Base-by-base conservation (phyloP, 129 eudicot species). In the Oenanthe sinensis region DNA sequence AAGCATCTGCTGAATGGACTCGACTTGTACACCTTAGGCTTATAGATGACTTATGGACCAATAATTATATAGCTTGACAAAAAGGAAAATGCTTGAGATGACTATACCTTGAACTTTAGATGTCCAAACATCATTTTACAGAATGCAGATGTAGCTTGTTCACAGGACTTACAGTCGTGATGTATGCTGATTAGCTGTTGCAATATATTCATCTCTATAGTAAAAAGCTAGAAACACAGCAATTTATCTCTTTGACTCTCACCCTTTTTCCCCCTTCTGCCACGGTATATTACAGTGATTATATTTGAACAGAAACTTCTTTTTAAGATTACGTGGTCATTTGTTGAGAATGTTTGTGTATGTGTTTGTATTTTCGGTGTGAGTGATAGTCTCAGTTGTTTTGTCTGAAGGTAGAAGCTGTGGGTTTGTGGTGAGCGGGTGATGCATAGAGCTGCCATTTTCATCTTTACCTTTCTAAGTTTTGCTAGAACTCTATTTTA, bases 131-230 rank as follows among this genome's bases (percentile, higher is more conserved):
- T 95, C 97, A 80, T 88, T 37, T 37, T 37, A 4, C 40, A 37
- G 40, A 93, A 24, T 93, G 91, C 33, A 97, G 99, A 87, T 95
- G 99, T 70, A 95, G 74, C 80, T 95, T 95, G 84, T 91, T 95
- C 49, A 92, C 99, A 65, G 97, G 97, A 85, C 86, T 95, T 62
- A n/a, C n/a, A n/a, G n/a, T n/a, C n/a, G n/a, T n/a, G n/a, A n/a
- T n/a, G 3, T 0, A 46, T 46, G 49, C 49, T 46, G 49, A n/a
- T 46, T 8, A 46, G 49, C 49, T 46, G 16, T 0, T 48, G 52
- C 52, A 48, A 48, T 48, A 14, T 48, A 48, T 48, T 48, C 52
- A 13, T 48, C 52, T 48, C 19, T 48, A 48, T 48, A 4, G 12
- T 48, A 48, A 3, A 3, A 48, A 48, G 52, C 19, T 12, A 11